Evolutionary conservation across 805 yeast species (phyloP).

Genomic region (Kuraishia capsulata): DNA sequence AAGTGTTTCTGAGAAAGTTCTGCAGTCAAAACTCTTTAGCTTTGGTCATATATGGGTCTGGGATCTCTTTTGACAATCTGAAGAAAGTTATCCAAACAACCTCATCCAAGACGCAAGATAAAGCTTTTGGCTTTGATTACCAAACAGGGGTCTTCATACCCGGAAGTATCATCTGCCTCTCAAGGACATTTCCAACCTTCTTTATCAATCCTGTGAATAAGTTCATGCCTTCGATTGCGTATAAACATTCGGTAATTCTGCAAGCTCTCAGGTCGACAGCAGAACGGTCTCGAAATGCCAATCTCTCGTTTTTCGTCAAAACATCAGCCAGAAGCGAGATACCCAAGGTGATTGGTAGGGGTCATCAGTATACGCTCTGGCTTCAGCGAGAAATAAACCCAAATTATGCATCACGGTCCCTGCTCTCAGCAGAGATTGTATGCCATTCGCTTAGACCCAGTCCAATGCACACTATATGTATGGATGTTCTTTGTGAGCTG

Average conservation of each 20-base stretch:
- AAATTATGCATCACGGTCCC: conserved; percentile 18
- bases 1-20: conserved; percentile 18
- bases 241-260: neutral
- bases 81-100: too few species aligned
- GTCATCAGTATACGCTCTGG: conserved; percentile 33
- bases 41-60: conserved; percentile 24
- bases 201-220: neutral
- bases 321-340: neutral
- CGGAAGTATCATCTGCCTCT: too few species aligned
- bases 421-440: conserved; percentile 37
- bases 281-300: neutral
- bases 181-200: neutral
- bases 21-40: conserved; percentile 23
- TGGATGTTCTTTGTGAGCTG: conserved; percentile 45
- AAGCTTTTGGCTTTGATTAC: neutral
- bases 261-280: neutral
- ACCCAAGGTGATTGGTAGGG: neutral
- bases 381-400: conserved; percentile 24
- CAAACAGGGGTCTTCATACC: neutral
- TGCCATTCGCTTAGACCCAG: conserved; percentile 20
- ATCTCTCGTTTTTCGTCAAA: neutral
- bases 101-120: neutral
- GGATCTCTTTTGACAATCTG: too few species aligned
- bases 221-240: neutral
- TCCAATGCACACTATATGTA: conserved; percentile 31